These are phyloP conservation scores for Mollisia scopiformis DNA, from an alignment of 2,329 filamentous ascomycete species.

Conservation along the genomic window DNA sequence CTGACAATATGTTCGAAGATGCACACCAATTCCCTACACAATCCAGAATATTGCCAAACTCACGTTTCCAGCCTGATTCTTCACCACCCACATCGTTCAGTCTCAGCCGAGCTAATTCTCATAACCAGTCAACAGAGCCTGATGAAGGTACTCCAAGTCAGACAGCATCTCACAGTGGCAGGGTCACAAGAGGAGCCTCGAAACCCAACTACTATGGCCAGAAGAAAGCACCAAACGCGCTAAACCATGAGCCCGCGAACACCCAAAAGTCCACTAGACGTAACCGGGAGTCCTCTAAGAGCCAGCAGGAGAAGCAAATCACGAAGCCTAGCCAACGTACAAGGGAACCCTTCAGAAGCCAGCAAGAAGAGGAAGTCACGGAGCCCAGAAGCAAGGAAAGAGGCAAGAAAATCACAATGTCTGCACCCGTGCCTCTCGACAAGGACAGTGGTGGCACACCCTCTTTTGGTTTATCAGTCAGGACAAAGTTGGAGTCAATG, in stretches of 20 bases:
- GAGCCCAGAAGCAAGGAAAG: neutral
- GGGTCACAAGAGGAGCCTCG: neutral
- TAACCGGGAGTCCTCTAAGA: no score
- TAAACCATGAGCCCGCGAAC: no score
- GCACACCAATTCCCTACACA: neutral
- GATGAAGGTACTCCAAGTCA: neutral
- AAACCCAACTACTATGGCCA: neutral
- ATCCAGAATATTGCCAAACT: neutral
- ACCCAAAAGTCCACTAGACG: no score
- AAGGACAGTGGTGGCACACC: no score
- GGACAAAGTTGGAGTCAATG: neutral
- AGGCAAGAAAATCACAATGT: neutral
- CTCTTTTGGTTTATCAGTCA: neutral
- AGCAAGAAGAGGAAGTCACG: no score
- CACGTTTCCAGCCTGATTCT: neutral
- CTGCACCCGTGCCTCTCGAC: no score
- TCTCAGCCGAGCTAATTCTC: neutral
- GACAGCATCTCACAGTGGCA: neutral
- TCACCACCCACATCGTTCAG: conserved; percentile 16
- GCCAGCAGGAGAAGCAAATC: no score
- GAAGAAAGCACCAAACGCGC: no score
- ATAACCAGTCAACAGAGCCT: neutral
- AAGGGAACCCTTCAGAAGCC: no score
- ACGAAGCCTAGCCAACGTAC: no score
- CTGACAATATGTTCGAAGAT: conserved; percentile 2